phyloP scores from a whole-genome alignment of 2,329 filamentous ascomycete species.

The Trichophyton benhamiae region DNA sequence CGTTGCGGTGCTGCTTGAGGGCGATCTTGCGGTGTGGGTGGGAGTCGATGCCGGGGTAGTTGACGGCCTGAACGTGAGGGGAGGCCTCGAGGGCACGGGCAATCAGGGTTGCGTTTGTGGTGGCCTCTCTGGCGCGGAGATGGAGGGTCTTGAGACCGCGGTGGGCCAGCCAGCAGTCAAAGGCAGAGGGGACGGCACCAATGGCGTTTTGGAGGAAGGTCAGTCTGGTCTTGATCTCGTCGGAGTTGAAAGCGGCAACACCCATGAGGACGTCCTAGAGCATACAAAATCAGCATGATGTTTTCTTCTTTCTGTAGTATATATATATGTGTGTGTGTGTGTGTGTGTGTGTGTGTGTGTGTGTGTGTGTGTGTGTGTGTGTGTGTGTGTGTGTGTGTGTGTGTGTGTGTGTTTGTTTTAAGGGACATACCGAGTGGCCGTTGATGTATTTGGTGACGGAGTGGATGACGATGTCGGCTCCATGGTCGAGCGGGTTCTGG shows the following conservation, averaged over 20 bases:
- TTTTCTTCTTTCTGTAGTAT: neutral
- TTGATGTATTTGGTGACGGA: constrained; percentile 99
- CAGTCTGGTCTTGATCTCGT: constrained; percentile 62
- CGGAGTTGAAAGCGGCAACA: constrained; percentile 85
- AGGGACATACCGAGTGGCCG: constrained; percentile 53
- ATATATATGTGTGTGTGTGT: too few relatives aligned
- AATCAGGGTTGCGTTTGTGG: constrained; percentile 65
- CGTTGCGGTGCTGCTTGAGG: constrained; percentile 80
- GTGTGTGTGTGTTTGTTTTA: neutral
- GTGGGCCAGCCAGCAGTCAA: constrained; percentile 97
- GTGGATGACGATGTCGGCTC: constrained; percentile 93
- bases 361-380: too few relatives aligned
- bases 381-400: too few relatives aligned
- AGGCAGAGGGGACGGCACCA: constrained; percentile 83
- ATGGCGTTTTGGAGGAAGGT: constrained; percentile 95
- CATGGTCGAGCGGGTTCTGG: constrained; percentile 89
- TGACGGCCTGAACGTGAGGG: constrained; percentile 73
- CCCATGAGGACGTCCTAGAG: constrained; percentile 85
- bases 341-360: too few relatives aligned
- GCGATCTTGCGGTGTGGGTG: constrained; percentile 80
- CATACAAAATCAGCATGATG: neutral
- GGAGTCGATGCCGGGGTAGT: constrained; percentile 84
- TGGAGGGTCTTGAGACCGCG: constrained; percentile 94
- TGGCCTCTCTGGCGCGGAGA: constrained; percentile 76
- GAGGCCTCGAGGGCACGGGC: constrained; percentile 66